phyloP scores from a whole-genome alignment of 2,329 filamentous ascomycete species.

The Aspergillus melleus region DNA sequence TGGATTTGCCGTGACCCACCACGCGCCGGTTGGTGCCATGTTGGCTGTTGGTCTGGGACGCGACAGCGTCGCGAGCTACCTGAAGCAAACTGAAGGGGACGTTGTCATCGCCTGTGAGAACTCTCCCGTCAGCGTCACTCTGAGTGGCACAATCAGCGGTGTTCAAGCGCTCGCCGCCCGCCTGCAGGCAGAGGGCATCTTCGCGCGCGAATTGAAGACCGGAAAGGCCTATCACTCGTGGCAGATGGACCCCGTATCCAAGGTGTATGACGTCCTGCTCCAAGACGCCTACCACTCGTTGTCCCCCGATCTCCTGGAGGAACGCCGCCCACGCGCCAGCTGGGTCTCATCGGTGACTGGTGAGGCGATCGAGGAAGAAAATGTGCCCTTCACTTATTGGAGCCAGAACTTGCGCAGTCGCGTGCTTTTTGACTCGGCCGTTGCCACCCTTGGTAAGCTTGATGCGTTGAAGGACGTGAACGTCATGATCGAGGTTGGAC shows the following conservation, averaged over 20 bases:
- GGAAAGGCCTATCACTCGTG: slow-evolving; percentile 32
- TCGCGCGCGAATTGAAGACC: slow-evolving; percentile 28
- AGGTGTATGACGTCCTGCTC: background rate
- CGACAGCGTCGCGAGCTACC: slow-evolving; percentile 14
- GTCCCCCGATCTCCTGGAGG: background rate
- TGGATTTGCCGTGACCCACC: background rate
- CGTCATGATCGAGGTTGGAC: slow-evolving; percentile 13
- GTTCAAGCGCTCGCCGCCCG: slow-evolving; percentile 17
- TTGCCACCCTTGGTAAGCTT: background rate
- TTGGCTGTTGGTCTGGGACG: slow-evolving; percentile 10
- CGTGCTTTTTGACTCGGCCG: slow-evolving; percentile 16
- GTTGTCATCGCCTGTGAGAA: slow-evolving; percentile 29
- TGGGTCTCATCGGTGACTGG: slow-evolving; percentile 1
- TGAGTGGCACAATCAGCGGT: slow-evolving; percentile 24
- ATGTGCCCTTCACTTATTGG: slow-evolving; percentile 12
- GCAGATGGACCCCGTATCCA: slow-evolving; percentile 27
- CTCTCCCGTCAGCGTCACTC: slow-evolving; percentile 25
- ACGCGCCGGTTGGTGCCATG: slow-evolving; percentile 8
- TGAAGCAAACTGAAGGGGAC: slow-evolving; percentile 18
- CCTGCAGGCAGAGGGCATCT: slow-evolving; percentile 21
- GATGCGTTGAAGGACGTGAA: background rate
- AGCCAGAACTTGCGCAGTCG: slow-evolving; percentile 11
- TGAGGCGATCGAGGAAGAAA: background rate
- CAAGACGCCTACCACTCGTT: background rate
- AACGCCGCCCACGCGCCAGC: background rate